Conservation (phyloP, 2,329 filamentous ascomycete genomes). For the Aspergillus sp. region DNA sequence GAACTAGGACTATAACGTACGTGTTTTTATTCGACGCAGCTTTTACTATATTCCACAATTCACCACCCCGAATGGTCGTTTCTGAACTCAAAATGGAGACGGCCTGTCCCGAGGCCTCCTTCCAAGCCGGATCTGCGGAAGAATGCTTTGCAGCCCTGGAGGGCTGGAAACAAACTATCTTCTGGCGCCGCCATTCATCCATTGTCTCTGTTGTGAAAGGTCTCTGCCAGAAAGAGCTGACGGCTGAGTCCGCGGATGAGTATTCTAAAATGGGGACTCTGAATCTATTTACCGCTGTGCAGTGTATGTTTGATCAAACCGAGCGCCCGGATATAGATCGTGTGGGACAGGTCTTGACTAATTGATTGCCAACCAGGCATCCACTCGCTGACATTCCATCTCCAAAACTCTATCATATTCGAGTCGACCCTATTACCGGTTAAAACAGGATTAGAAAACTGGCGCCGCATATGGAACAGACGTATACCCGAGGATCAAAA, state of each 20-base stretch:
- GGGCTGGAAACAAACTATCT: conserved; percentile 21
- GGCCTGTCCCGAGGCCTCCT: conserved; percentile 27
- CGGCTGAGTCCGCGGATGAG: conserved; percentile 13
- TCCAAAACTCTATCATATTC: conserved; percentile 26
- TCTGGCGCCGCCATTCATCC: conserved; percentile 18
- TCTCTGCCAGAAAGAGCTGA: conserved; percentile 20
- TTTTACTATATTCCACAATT: conserved; percentile 30
- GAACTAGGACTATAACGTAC: conserved; percentile 23
- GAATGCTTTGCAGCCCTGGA: conserved; percentile 20
- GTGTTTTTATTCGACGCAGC: conserved; percentile 30
- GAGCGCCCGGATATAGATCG: too few relatives aligned
- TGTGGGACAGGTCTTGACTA: neutral
- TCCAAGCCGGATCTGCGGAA: conserved; percentile 25
- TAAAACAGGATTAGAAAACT: conserved; percentile 26
- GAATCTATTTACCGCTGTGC: conserved; percentile 26
- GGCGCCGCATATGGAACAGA: conserved; percentile 26
- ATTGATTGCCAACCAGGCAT: conserved; percentile 10
- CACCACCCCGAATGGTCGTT: conserved; percentile 27
- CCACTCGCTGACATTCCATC: conserved; percentile 24
- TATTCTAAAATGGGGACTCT: conserved; percentile 22
- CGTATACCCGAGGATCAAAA: conserved; percentile 19
- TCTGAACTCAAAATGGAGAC: conserved; percentile 28
- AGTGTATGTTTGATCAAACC: conserved; percentile 14
- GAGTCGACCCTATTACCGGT: conserved; percentile 23
- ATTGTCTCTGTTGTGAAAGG: conserved; percentile 19